phyloP scores from a whole-genome alignment of 768 basidiomycete species.

The Leccinellum albellum region DNA sequence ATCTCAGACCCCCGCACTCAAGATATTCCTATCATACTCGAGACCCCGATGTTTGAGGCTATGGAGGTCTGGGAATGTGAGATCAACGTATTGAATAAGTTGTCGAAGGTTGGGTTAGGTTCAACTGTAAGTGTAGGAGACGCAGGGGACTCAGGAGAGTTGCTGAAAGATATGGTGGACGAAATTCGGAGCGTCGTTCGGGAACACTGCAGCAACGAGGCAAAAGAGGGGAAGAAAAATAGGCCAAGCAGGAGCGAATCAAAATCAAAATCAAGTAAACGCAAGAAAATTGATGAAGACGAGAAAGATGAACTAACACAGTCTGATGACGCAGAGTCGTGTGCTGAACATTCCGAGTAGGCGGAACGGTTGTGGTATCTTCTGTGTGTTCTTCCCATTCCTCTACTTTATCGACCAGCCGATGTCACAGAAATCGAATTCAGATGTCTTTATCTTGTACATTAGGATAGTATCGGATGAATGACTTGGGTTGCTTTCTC shows the following conservation, averaged over 20 bases:
- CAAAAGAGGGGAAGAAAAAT: not conserved
- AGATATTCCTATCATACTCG: slow-evolving; percentile 74
- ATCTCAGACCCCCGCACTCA: slow-evolving; percentile 65
- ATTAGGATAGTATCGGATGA: not conserved
- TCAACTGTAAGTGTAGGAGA: not conserved
- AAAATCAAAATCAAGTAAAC: slow-evolving; percentile 6
- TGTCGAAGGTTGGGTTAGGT: slow-evolving; percentile 27
- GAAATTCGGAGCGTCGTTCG: slow-evolving; percentile 13
- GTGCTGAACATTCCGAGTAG: slow-evolving; percentile 1
- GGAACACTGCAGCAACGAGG: slow-evolving; percentile 11
- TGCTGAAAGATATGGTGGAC: slow-evolving; percentile 8
- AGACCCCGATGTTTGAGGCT: slow-evolving; percentile 71
- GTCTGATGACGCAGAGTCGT: slow-evolving; percentile 6
- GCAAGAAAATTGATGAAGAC: not conserved
- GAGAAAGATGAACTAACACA: slow-evolving; percentile 5
- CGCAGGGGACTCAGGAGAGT: not conserved
- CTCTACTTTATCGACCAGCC: not conserved
- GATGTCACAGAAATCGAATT: not conserved
- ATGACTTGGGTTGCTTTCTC: not conserved
- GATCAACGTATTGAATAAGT: slow-evolving; percentile 53
- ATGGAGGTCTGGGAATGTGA: slow-evolving; percentile 72
- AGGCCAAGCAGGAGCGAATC: not conserved
- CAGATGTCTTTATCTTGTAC: not conserved
- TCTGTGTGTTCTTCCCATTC: not conserved
- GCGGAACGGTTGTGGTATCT: not conserved